Base-by-base conservation (phyloP, 2,329 filamentous ascomycete species). In the Thyridium curvatum region DNA sequence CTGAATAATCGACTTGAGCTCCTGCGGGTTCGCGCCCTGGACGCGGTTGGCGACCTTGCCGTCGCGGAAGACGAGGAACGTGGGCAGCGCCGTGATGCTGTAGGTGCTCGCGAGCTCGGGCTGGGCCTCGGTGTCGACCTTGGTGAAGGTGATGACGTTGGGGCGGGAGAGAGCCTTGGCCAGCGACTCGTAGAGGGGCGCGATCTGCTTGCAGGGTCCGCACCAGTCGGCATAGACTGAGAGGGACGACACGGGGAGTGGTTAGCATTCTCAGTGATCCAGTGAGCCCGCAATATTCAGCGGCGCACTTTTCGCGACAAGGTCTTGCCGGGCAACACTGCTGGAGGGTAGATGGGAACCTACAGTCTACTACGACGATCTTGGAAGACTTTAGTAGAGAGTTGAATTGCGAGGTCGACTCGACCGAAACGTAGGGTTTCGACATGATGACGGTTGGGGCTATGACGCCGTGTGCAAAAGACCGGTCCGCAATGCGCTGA, bases 181-280 rank as follows among this genome's bases (percentile, higher is more conserved):
- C 35, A 96, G 76, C 57, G 82, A 69, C 54, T 93, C 86, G 67
- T 87, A 96, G 46, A 89, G 63, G 14, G 90, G 87, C 6, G 84
- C 85, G 49, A 97, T 89, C 47, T 78, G 72, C 52, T 87, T 85
- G 75, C 89, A 94, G 54, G 88, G 85, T 28, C 70, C 82, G 56
- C 86, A 94, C 82, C 85, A 93, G 55, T 87, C 82, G 53, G 89
- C 87, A 54, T 86, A 91, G 72, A 96, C 88, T 94, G 39, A 52
- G 47, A 26, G 6, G 10, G 21, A 10, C 21, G 10, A 26, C 21
- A 26, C 21, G 21, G 10, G n/a, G n/a, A n/a, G n/a, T n/a, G n/a
- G 10, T 26, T 26, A 26, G 21, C 21, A 26, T 26, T 32, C 17
- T 26, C 36, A 32, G 18, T 40, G 26, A 31, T 18, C 16, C 26